Evolutionary conservation across 352 stramenopile genomes (phyloP).

Genomic region (Phytophthora sp.): DNA sequence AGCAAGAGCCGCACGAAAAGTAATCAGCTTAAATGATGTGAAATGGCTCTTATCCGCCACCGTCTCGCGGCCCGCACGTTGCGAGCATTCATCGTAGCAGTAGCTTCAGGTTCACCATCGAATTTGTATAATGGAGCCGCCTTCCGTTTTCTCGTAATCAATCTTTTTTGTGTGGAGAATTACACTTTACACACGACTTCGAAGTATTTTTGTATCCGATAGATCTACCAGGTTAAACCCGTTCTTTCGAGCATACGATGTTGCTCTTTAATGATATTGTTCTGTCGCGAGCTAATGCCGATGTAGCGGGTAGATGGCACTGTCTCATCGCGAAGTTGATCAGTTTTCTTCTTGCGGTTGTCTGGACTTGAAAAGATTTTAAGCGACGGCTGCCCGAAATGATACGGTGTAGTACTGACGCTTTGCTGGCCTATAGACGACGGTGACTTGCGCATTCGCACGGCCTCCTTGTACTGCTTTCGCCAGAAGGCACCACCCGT

Average conservation of each 20-base stretch:
- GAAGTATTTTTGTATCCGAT: too few species aligned
- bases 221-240: not conserved
- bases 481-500: conserved; percentile 54
- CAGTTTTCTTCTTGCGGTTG: conserved; percentile 47
- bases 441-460: conserved; percentile 57
- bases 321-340: conserved; percentile 54
- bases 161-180: too few species aligned
- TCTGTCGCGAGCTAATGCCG: conserved; percentile 72
- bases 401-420: conserved; percentile 1
- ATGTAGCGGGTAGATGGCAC: conserved; percentile 76
- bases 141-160: conserved; percentile 19
- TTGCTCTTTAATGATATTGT: conserved; percentile 81
- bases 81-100: conserved; percentile 21
- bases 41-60: conserved; percentile 4
- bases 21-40: conserved; percentile 22
- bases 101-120: conserved; percentile 30
- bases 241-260: conserved; percentile 65
- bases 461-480: conserved; percentile 63
- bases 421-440: conserved; percentile 14
- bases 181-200: too few species aligned
- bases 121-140: conserved; percentile 36
- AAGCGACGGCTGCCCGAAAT: conserved; percentile 47
- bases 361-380: conserved; percentile 78
- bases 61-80: not conserved
- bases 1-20: not conserved